Conservation (phyloP, 2,329 filamentous ascomycete species). For the Plectosphaerella plurivora region DNA sequence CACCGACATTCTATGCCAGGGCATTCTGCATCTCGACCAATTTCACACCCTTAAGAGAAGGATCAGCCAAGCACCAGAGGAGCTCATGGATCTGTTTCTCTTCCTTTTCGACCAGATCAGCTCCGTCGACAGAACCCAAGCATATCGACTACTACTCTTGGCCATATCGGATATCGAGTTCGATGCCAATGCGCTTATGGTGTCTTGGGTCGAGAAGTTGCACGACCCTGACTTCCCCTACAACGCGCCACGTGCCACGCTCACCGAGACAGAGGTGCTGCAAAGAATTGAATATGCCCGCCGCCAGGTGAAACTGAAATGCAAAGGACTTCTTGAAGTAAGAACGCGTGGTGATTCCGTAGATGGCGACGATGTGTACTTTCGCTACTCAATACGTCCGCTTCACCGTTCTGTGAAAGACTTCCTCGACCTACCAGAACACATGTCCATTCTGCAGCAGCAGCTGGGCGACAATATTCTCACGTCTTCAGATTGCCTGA, state of each 20-base stretch:
- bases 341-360: background rate
- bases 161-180: background rate
- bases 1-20: background rate
- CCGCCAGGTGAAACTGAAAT: background rate
- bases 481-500: background rate
- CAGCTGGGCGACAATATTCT: background rate
- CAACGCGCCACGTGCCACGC: background rate
- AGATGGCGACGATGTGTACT: background rate
- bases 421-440: background rate
- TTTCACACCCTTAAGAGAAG: background rate
- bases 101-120: background rate
- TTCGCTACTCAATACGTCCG: background rate
- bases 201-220: background rate
- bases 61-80: background rate
- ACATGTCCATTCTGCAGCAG: background rate
- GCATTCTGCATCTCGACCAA: background rate
- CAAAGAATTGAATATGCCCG: background rate
- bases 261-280: background rate
- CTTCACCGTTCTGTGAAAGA: background rate
- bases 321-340: conserved; percentile 1
- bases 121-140: background rate
- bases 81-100: background rate
- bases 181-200: background rate
- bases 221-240: background rate
- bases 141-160: background rate